Evolutionary conservation across 2,329 filamentous ascomycete species (phyloP), one percentile per base, ranked within the genome.

Genomic region (Ophiostoma fasciatum): DNA sequence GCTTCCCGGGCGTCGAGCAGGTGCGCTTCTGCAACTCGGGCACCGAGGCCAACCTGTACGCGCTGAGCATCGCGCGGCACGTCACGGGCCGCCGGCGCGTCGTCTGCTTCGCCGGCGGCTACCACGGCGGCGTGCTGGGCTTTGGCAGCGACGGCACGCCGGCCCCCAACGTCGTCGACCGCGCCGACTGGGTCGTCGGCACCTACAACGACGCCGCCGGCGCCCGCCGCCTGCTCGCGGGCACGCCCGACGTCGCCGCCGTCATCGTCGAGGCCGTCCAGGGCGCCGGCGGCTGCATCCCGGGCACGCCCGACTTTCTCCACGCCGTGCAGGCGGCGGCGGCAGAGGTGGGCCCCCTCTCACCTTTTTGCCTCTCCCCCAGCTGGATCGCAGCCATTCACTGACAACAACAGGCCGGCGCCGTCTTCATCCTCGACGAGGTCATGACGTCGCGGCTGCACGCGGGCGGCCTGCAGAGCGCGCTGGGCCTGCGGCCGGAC

Each of bases 231-330:
- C 56, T 65, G 11, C 55, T 74, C 11, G 50, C 59, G 9, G 48
- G 51, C 6, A 51, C 42, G 28, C 15, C 5, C 9, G 2, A 59
- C 62, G 51, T 80, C 1, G 74, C 71, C 1, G 74, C 71, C 0
- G 69, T 81, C 15, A 48, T 82, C 2, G 55, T 81, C 0, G 77
- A 82, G 50, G 64, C 64, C 0, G 71, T 82, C 62, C 71, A 78
- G 44, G 73, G 72, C 1, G 61, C 65, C 4, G 73, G 66, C 1
- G 74, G 75, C 1, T 68, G 64, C 41, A 61, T 72, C 6, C 55
- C 60, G 1, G 73, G 57, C 1, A 57, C 55, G 0, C 31, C 28
- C 2, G 60, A 61, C 12, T 80, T 79, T 44, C 51, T 78, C n/a
- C 42, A 51, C 9, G 57, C 58, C 4, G 51, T 77, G 53, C 64